phyloP scores from a whole-genome alignment of 768 basidiomycete genomes.

The Royoungia palumana region DNA sequence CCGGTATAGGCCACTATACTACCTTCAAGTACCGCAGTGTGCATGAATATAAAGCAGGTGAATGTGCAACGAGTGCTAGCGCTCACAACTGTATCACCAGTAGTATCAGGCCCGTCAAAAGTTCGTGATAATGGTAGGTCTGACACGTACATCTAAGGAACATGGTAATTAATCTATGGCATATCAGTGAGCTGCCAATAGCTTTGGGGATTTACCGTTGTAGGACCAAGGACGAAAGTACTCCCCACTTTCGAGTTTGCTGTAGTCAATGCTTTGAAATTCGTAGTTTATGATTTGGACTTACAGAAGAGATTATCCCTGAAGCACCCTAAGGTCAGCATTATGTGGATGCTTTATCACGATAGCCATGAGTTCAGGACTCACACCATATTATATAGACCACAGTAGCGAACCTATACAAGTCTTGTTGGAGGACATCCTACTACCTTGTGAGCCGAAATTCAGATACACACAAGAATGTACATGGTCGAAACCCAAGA shows the following conservation, averaged over 20 bases:
- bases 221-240: not conserved
- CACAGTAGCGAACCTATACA: constrained; percentile 1
- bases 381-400: not conserved
- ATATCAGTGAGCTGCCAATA: not conserved
- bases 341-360: too few species aligned
- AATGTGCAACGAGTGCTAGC: not conserved
- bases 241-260: not conserved
- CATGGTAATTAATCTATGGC: not conserved
- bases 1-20: not conserved
- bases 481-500: too few species aligned
- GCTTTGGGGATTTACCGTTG: not conserved
- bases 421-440: not conserved
- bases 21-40: not conserved
- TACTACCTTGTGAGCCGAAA: too few species aligned
- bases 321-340: not conserved
- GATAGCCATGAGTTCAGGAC: not conserved
- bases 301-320: not conserved
- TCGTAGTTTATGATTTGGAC: not conserved
- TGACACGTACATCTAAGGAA: not conserved
- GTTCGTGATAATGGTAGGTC: too few species aligned
- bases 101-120: not conserved
- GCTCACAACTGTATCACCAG: constrained; percentile 5
- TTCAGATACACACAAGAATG: too few species aligned
- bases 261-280: too few species aligned
- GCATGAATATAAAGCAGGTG: not conserved